phyloP scores from a whole-genome alignment of 164 flowering plant species.

The Vitis cinerea region DNA sequence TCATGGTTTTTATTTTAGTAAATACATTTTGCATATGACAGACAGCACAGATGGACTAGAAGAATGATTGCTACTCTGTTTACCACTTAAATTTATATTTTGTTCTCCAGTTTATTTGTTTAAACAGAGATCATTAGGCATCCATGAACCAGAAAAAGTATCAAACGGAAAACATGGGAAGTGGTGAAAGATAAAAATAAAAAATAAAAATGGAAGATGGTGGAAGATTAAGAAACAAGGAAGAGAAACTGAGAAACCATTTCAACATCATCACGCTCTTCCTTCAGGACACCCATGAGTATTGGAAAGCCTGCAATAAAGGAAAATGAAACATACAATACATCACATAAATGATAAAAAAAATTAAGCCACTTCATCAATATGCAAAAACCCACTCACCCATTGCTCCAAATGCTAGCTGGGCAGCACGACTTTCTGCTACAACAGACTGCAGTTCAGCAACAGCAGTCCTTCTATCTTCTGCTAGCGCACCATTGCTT shows the following conservation, averaged over 20 bases:
- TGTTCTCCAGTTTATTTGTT: neutral
- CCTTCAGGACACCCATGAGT: conserved; percentile 74
- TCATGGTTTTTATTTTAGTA: too few relatives aligned
- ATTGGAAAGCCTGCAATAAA: conserved; percentile 84
- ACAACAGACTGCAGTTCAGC: conserved; percentile 90
- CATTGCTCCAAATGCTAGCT: conserved; percentile 96
- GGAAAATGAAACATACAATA: conserved; percentile 5
- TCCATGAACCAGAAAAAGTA: neutral
- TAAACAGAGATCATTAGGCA: neutral
- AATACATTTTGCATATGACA: too few relatives aligned
- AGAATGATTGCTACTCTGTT: neutral
- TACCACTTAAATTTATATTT: neutral
- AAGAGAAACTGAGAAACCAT: conserved; percentile 49
- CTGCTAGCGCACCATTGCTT: conserved; percentile 86
- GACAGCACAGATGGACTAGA: neutral
- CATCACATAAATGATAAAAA: neutral
- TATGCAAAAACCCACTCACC: conserved; percentile 43
- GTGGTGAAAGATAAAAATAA: neutral
- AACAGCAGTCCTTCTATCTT: conserved; percentile 88
- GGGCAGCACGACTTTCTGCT: conserved; percentile 79
- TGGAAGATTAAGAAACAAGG: neutral
- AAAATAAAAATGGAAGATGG: neutral
- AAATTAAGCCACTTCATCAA: neutral
- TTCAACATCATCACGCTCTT: conserved; percentile 92
- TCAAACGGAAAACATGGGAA: neutral